phyloP scores from a whole-genome alignment of 495 filamentous ascomycete genomes.

The Chaetomium tenue region DNA sequence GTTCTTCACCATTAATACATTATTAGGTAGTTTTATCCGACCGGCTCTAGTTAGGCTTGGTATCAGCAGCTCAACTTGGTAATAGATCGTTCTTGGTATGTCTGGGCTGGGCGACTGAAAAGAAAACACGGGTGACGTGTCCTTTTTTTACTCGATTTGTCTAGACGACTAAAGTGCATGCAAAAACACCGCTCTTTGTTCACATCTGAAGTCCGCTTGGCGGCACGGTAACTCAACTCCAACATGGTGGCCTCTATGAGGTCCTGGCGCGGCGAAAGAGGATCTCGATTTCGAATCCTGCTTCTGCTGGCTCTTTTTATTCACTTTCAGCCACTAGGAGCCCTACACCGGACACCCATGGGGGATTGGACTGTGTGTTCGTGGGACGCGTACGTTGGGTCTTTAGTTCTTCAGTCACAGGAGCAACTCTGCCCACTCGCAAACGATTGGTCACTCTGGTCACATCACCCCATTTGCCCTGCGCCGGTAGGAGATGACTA shows the following conservation, averaged over 20 bases:
- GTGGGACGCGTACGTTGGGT: not conserved
- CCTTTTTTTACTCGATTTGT: not conserved
- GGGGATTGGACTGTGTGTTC: not conserved
- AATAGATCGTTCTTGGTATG: not conserved
- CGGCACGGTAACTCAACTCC: not conserved
- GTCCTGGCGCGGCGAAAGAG: not conserved
- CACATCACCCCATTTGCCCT: slow-evolving; percentile 2
- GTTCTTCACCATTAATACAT: not conserved
- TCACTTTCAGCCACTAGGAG: not conserved
- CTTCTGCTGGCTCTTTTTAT: not conserved
- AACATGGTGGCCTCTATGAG: not conserved
- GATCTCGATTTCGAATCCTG: not conserved
- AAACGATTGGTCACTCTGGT: slow-evolving; percentile 1
- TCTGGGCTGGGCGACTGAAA: not conserved
- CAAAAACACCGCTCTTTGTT: too few relatives aligned
- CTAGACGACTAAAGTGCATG: too few relatives aligned
- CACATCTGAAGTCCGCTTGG: too few relatives aligned
- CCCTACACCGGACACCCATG: too few relatives aligned
- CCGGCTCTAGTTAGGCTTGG: not conserved
- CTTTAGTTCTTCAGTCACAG: not conserved
- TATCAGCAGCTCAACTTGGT: not conserved
- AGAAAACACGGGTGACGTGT: not conserved
- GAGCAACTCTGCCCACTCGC: not conserved
- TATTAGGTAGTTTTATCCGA: not conserved
- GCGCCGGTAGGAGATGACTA: not conserved